These are phyloP conservation scores for Myochromella boudieri DNA, from an alignment of 768 basidiomycete genomes.

Conservation along the genomic window DNA sequence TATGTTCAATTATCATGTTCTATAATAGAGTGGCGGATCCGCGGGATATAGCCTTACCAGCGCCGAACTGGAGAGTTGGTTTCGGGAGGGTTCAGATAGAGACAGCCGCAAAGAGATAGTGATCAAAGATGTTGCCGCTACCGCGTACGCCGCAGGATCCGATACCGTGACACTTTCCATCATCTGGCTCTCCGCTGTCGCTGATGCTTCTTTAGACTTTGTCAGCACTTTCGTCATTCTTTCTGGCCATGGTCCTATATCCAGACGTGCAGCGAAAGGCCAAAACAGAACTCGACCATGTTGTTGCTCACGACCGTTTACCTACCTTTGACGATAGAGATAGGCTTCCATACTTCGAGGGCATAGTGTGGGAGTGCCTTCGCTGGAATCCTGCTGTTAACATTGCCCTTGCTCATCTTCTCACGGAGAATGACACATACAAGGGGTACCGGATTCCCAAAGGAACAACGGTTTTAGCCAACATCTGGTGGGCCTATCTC, in stretches of 20 bases:
- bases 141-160: slow-evolving; percentile 40
- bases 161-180: background rate
- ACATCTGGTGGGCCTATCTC: too few relatives aligned
- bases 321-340: slow-evolving; percentile 37
- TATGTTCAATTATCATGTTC: background rate
- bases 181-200: slow-evolving; percentile 21
- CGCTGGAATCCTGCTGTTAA: slow-evolving; percentile 46
- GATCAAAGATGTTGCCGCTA: slow-evolving; percentile 43
- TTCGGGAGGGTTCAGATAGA: too few relatives aligned
- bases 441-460: slow-evolving; percentile 40
- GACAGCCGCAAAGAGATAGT: too few relatives aligned
- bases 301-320: slow-evolving; percentile 32
- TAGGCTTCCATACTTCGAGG: slow-evolving; percentile 35
- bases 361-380: slow-evolving; percentile 22
- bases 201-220: slow-evolving; percentile 39
- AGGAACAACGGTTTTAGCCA: slow-evolving; percentile 31
- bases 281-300: slow-evolving; percentile 37
- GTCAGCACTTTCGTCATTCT: slow-evolving; percentile 35
- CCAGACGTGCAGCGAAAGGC: slow-evolving; percentile 36
- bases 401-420: slow-evolving; percentile 27
- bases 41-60: too few relatives aligned
- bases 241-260: slow-evolving; percentile 39
- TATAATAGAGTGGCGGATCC: slow-evolving; percentile 25
- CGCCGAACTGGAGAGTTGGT: too few relatives aligned
- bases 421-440: slow-evolving; percentile 37